Conservation (phyloP, 2,329 filamentous ascomycete genomes). For the Sclerotinia trifoliorum region DNA sequence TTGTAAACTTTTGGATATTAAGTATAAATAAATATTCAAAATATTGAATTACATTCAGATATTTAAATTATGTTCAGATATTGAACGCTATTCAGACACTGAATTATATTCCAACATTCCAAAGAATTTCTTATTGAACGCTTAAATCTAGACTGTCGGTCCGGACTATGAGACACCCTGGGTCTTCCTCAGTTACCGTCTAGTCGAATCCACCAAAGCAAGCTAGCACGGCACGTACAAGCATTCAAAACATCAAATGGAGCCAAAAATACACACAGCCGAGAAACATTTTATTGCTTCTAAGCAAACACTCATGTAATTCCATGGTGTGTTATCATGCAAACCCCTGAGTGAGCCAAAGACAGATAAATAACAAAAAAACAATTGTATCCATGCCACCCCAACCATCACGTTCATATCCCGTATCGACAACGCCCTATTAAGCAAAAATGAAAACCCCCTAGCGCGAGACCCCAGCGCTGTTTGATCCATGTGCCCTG, state of each 20-base stretch:
- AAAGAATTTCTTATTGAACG: too few relatives aligned
- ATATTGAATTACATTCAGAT: too few relatives aligned
- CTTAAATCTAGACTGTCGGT: too few relatives aligned
- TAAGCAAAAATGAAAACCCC: constrained; percentile 6
- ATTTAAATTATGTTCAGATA: too few relatives aligned
- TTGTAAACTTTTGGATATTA: too few relatives aligned
- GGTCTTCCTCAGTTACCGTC: neutral
- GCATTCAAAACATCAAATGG: neutral
- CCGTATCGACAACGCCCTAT: neutral
- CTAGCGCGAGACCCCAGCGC: neutral
- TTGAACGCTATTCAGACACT: too few relatives aligned
- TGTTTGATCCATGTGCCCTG: neutral
- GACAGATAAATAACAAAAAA: neutral
- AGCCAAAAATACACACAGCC: neutral
- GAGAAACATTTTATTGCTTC: neutral
- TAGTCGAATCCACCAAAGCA: too few relatives aligned
- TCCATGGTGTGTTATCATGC: constrained; percentile 3
- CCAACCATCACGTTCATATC: constrained; percentile 2
- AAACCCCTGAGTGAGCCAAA: neutral
- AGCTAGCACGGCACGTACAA: neutral
- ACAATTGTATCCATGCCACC: neutral
- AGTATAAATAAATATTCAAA: too few relatives aligned
- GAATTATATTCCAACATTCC: too few relatives aligned
- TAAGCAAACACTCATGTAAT: neutral
- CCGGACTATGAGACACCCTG: too few relatives aligned